Evolutionary conservation across 192 early-diverging fungal species (phyloP).

Genomic region (Entomortierella beljakovae): DNA sequence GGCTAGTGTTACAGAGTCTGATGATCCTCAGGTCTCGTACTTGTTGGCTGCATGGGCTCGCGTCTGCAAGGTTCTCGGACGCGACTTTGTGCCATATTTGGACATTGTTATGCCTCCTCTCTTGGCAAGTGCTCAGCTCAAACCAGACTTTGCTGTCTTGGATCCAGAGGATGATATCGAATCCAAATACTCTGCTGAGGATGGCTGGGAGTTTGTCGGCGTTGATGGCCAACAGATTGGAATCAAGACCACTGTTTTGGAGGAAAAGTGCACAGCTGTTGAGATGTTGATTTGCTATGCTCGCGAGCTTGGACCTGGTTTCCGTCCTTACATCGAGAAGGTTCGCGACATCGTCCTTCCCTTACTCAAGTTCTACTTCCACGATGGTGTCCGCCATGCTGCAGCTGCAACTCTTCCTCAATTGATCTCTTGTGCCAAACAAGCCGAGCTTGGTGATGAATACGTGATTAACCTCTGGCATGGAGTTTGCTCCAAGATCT

Average conservation of each 20-base stretch:
- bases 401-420: slow-evolving; percentile 86
- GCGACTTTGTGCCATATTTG: slow-evolving; percentile 95
- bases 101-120: slow-evolving; percentile 94
- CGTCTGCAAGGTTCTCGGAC: slow-evolving; percentile 93
- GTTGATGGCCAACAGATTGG: slow-evolving; percentile 95
- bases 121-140: slow-evolving; percentile 83
- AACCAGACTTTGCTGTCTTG: slow-evolving; percentile 93
- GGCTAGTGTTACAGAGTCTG: slow-evolving; percentile 82
- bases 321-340: slow-evolving; percentile 85
- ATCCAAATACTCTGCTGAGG: slow-evolving; percentile 90
- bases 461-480: slow-evolving; percentile 79
- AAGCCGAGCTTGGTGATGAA: slow-evolving; percentile 59
- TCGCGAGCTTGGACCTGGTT: slow-evolving; percentile 88
- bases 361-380: slow-evolving; percentile 96
- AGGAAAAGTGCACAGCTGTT: slow-evolving; percentile 98
- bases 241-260: slow-evolving; percentile 94
- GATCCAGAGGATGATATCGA: slow-evolving; percentile 86
- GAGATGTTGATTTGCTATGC: slow-evolving; percentile 98
- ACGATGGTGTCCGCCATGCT: slow-evolving; percentile 94
- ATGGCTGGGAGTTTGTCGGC: slow-evolving; percentile 97
- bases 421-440: slow-evolving; percentile 74
- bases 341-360: slow-evolving; percentile 90
- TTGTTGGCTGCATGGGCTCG: slow-evolving; percentile 97
- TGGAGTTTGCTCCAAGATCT: slow-evolving; percentile 77
- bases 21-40: slow-evolving; percentile 95